Conservation (phyloP, 148 eudicot genomes). For the Rhododendron ovatum region DNA sequence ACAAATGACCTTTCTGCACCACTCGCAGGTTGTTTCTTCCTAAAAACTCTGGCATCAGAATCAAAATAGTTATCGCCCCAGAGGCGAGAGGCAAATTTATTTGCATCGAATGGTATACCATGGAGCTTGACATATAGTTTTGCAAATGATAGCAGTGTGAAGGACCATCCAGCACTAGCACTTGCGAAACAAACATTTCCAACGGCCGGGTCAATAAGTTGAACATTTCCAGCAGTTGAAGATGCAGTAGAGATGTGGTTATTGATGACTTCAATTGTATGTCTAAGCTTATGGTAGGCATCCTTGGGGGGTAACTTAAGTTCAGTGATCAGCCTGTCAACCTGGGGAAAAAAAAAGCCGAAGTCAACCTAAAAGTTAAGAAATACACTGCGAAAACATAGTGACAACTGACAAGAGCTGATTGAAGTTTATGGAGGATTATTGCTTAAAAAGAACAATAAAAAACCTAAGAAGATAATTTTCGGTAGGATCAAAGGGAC, state of each 20-base stretch:
- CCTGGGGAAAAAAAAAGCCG: constrained; percentile 34
- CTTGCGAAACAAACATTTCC: constrained; percentile 98
- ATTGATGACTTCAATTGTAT: constrained; percentile 85
- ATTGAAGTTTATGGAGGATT: not conserved
- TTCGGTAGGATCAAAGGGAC: not conserved
- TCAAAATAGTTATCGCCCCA: constrained; percentile 94
- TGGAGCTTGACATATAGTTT: constrained; percentile 91
- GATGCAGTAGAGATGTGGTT: constrained; percentile 77
- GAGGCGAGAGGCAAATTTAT: constrained; percentile 84
- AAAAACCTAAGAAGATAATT: not conserved
- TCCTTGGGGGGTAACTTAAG: constrained; percentile 96
- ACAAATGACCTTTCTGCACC: constrained; percentile 95
- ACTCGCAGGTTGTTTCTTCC: constrained; percentile 61
- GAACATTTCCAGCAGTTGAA: constrained; percentile 81
- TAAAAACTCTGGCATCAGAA: constrained; percentile 64
- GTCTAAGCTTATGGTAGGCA: constrained; percentile 89
- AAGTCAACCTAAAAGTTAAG: constrained; percentile 49
- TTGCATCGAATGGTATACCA: constrained; percentile 88
- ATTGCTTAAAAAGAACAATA: not conserved
- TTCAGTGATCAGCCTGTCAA: constrained; percentile 93
- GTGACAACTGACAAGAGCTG: constrained; percentile 3
- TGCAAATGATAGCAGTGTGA: constrained; percentile 93
- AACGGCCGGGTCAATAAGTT: constrained; percentile 74
- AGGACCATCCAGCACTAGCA: constrained; percentile 98
- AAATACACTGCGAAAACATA: not conserved